phyloP scores from a whole-genome alignment of 208 protist genomes.

The Acanthamoeba sp. region DNA sequence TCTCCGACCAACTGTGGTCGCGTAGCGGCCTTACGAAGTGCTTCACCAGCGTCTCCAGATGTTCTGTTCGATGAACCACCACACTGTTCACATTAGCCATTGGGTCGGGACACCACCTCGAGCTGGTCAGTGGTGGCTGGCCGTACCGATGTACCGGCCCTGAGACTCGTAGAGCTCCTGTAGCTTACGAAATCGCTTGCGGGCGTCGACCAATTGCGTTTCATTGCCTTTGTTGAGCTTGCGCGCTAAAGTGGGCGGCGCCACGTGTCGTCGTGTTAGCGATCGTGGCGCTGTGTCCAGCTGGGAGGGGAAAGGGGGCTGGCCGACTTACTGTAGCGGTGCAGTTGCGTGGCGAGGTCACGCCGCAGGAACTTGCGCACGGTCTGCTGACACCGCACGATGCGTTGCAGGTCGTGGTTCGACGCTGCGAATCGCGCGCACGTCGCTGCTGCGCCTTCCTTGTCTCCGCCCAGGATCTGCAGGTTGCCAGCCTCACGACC shows the following conservation, averaged over 20 bases:
- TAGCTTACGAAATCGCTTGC: constrained; percentile 36
- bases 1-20: constrained; percentile 6
- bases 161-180: constrained; percentile 59
- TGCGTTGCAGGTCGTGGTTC: background rate
- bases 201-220: background rate
- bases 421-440: constrained; percentile 34
- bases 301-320: background rate
- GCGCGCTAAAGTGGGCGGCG: background rate
- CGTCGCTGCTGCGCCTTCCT: background rate
- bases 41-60: constrained; percentile 27
- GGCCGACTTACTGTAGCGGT: background rate
- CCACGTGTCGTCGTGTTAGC: too few species aligned
- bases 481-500: too few species aligned
- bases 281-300: background rate
- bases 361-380: constrained; percentile 8
- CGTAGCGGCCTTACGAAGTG: background rate
- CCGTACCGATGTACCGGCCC: constrained; percentile 11
- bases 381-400: constrained; percentile 32
- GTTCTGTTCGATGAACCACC: background rate
- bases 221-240: constrained; percentile 7
- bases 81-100: too few species aligned
- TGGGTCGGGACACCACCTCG: too few species aligned
- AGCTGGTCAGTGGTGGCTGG: too few species aligned
- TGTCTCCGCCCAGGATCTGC: constrained; percentile 30
- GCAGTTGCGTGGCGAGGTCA: background rate